A percentile compares a stretch with the other conserved stretches of the same genome.
These are phyloP conservation scores for Heliamphora exappendiculata DNA, from an alignment of 148 eudicot genomes.

Conservation along the genomic window DNA sequence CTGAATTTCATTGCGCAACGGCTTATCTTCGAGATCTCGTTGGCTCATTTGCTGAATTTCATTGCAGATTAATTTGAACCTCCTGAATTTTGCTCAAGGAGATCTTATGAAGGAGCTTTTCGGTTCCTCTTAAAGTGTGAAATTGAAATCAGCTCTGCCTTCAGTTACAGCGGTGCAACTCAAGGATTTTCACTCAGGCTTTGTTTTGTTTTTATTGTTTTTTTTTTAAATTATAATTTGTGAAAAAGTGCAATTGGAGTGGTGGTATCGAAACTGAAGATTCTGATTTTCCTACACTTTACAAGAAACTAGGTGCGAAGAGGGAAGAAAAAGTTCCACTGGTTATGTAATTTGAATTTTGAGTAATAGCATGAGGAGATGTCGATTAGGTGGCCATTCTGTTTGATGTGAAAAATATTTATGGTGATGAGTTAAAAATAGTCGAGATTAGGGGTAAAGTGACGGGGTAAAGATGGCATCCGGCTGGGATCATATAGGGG, in stretches of 20 bases:
- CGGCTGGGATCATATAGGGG: conserved; percentile 56
- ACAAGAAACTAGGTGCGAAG: not conserved
- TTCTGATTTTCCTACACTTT: not conserved
- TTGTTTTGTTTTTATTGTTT: not conserved
- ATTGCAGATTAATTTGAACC: conserved; percentile 9
- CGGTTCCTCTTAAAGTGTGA: not conserved
- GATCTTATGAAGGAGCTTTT: not conserved
- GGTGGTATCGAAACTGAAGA: not conserved
- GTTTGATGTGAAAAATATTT: not conserved
- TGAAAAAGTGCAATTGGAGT: not conserved
- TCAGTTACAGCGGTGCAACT: not conserved
- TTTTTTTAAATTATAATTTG: not conserved
- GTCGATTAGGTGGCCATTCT: not conserved
- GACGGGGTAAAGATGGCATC: conserved; percentile 18
- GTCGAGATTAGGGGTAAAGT: not conserved
- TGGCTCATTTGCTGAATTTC: conserved; percentile 10
- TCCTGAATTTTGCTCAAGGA: not conserved
- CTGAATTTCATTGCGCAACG: conserved; percentile 8
- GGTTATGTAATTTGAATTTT: not conserved
- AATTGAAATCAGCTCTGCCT: not conserved
- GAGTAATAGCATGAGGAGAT: not conserved
- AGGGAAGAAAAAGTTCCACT: not conserved
- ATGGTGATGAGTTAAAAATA: not conserved
- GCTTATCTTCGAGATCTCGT: conserved; percentile 6
- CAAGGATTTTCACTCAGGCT: not conserved